Base-by-base conservation (phyloP, 2,329 filamentous ascomycete species). In the Cladosporium sp. region DNA sequence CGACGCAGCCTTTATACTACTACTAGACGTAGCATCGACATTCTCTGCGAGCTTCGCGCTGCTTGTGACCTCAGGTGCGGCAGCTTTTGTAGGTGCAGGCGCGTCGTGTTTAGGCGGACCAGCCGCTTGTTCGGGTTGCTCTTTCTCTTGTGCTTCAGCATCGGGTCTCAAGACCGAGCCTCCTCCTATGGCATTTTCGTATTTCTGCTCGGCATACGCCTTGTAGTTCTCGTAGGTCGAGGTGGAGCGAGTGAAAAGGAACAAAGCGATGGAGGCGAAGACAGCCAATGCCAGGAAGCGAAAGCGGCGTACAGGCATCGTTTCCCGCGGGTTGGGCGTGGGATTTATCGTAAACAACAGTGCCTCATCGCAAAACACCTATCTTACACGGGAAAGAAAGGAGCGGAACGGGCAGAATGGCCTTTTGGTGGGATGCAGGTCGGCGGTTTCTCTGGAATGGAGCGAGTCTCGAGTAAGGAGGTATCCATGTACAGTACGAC, bases 231-330 rank as follows among this genome's bases (percentile, higher is more conserved):
- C 49, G 20, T 43, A 43, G 16, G 35, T 51, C 16, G 49, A 46
- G 6, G 27, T 43, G 19, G 49, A 46, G n/a, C 52, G 58, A 41
- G 55, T 52, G 49, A 61, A 62, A 16, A 62, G 48, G 43, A 62
- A 51, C 51, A 60, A 56, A 29, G 58, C 56, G 36, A 56, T 56
- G 35, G 55, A 48, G 30, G 55, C 53, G 50, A 59, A 60, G 40
- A 57, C 54, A 12, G 54, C 55, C 6, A 62, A 48, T 19, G 56
- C 59, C 52, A 62, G 41, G 39, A 59, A 50, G 13, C 60, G 54
- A 16, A 58, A 54, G 33, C 60, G 55, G 35, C 59, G 55, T 32
- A 56, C 58, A 19, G 55, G 52, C 59, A 62, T 62, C 27, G 12
- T 22, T 25, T 19, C 11, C 40, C 27, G 40, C 12, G 12, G 11